These are phyloP conservation scores for Aspergillus hiratsukae DNA, from an alignment of 2,329 filamentous ascomycete species.

Conservation along the genomic window DNA sequence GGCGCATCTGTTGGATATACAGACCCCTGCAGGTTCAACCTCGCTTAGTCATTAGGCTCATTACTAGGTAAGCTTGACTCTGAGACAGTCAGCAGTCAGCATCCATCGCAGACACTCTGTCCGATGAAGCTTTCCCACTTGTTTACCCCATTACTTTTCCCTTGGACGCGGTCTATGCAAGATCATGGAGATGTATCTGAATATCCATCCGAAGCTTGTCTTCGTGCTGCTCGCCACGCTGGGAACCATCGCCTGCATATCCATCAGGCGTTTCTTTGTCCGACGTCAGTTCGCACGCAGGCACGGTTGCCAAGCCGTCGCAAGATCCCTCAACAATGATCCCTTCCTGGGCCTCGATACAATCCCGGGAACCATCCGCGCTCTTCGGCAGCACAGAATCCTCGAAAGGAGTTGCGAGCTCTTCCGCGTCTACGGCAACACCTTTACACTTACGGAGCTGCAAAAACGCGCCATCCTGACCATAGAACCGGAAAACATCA, in stretches of 20 bases:
- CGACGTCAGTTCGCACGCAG: slow-evolving; percentile 14
- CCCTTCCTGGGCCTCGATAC: slow-evolving; percentile 15
- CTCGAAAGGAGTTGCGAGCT: background rate
- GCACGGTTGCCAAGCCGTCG: slow-evolving; percentile 13
- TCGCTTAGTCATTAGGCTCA: no score
- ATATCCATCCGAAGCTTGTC: no score
- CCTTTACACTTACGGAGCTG: slow-evolving; percentile 12
- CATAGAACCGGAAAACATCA: slow-evolving; percentile 50
- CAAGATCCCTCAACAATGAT: slow-evolving; percentile 10
- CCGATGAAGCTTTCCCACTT: no score
- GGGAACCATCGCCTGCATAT: background rate
- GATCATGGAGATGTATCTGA: background rate
- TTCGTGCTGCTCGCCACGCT: background rate
- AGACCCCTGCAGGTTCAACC: no score
- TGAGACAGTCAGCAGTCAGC: no score
- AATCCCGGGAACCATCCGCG: background rate
- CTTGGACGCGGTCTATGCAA: no score
- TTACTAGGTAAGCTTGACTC: no score
- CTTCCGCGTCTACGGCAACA: slow-evolving; percentile 2
- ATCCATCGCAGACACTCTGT: no score
- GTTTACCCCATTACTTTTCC: no score
- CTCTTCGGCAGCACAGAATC: background rate
- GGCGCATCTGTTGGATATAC: no score
- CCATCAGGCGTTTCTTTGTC: slow-evolving; percentile 9
- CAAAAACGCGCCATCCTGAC: slow-evolving; percentile 18